Evolutionary conservation across 73 alveolate species (phyloP), one percentile per base, ranked within the genome.

Genomic region (Tetrahymena borealis): DNA sequence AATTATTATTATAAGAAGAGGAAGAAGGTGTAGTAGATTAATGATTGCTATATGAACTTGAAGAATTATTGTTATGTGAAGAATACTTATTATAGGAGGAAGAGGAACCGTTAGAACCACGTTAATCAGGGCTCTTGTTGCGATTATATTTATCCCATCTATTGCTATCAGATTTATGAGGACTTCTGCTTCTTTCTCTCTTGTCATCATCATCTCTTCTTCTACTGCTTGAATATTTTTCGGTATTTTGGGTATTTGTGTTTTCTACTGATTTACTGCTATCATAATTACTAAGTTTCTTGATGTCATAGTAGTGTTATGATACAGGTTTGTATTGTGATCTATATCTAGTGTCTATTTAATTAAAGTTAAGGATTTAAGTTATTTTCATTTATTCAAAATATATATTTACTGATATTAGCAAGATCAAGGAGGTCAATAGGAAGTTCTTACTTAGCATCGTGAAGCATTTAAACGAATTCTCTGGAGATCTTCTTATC

Each of bases 371-470:
- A 39, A 9, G 7, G 43, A 9, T 60, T 60, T 60, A 60, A 60
- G 36, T 18, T 24, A 60, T 24, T 24, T 24, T 10, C 28, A 15
- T 60, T 5, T 60, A 0, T 24, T 40, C n/a, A 15, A 4, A 18
- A 60, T 79, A 0, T 5, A 16, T 79, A 5, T n/a, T 38, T 79
- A 33, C 95, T 92, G 28, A 92, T 38, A 78, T 39, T 79, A 31
- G 93, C 95, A 93, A 93, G 91, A 33, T 93, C 95, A 79, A 79
- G 43, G 20, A 95, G 92, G 32, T 94, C 95, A 9, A 78, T 90
- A 60, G 96, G 97, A n/a, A 96, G 91, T 38, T 37, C 94, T 42
- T 95, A 85, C 38, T 94, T 94, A 0, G 95, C 95, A 20, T 91
- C 96, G 42, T 92, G 78, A 11, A 95, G 91, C 78, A 96, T 78